These are phyloP conservation scores for Rhizopogon vesiculosus DNA, from an alignment of 768 basidiomycete species.

Conservation along the genomic window DNA sequence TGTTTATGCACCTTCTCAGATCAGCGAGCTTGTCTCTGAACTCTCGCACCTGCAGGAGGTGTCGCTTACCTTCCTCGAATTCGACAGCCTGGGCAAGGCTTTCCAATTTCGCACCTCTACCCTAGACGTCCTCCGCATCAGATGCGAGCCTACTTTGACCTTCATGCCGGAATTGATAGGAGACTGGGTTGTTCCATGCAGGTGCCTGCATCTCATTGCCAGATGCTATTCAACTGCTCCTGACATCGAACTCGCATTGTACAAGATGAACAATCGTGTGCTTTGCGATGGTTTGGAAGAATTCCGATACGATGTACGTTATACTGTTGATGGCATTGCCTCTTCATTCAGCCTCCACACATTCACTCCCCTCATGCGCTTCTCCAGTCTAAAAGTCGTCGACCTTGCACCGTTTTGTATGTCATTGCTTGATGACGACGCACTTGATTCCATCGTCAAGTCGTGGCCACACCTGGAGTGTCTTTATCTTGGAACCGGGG, in stretches of 20 bases:
- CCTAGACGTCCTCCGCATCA: not conserved
- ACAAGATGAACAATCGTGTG: too few relatives aligned
- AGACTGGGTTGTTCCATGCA: not conserved
- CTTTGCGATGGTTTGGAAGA: too few relatives aligned
- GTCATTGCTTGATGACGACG: not conserved
- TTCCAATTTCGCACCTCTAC: not conserved
- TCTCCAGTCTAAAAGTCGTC: not conserved
- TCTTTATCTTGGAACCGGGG: not conserved
- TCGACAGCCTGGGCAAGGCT: too few relatives aligned
- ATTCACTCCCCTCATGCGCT: not conserved
- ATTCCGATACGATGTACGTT: too few relatives aligned
- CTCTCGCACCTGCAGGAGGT: not conserved
- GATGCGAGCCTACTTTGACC: not conserved
- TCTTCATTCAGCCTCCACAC: not conserved
- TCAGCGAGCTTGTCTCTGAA: not conserved
- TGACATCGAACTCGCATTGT: too few relatives aligned
- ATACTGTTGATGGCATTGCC: too few relatives aligned
- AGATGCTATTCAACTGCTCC: too few relatives aligned
- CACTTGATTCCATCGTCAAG: not conserved
- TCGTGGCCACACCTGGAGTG: not conserved
- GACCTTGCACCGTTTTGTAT: not conserved
- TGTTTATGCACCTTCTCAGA: not conserved
- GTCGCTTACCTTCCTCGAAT: not conserved
- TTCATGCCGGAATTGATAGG: not conserved
- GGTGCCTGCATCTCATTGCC: too few relatives aligned